Evolutionary conservation across 2,329 filamentous ascomycete genomes (phyloP), one percentile per base, ranked within the genome.

Genomic region (Pseudohalonectria lignicola): DNA sequence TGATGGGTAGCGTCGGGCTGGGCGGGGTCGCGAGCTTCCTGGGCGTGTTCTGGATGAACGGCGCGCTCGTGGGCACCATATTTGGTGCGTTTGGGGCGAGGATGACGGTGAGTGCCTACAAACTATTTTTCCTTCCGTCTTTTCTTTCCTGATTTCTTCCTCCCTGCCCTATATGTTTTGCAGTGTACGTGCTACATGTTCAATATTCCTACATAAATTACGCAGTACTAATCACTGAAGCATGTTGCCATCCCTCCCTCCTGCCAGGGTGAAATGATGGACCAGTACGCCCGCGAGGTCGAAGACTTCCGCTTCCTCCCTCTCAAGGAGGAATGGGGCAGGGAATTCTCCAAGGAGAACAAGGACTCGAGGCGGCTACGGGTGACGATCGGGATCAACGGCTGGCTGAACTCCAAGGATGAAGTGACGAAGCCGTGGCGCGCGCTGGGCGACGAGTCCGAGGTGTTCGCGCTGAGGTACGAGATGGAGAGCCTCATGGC

Each of bases 81-180:
- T 95, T 95, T 52, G 88, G 88, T 1, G 88, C 87, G 0, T 93
- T 88, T 49, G 88, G 88, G 3, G 88, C 83, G 0, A 79, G 81
- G 49, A 78, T 78, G 74, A 78, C 72, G 31, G 66, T 63, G 47
- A 43, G 60, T 46, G 7, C 3, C 15, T 12, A n/a, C n/a, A n/a
- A n/a, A n/a, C n/a, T n/a, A n/a, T n/a, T n/a, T n/a, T n/a, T n/a
- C n/a, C n/a, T 12, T 3, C 16, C 19, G 19, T 12, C 19, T 13
- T 10, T 8, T 12, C 1, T 12, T 13, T 13, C 17, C 7, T 17
- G 6, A 12, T 25, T 29, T 29, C 21, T 12, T n/a, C n/a, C n/a
- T n/a, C n/a, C n/a, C n/a, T n/a, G n/a, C n/a, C n/a, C n/a, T n/a
- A n/a, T n/a, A n/a, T n/a, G n/a, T n/a, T n/a, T n/a, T n/a, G n/a